phyloP scores from a whole-genome alignment of 768 basidiomycete genomes.

The Rhodocollybia butyracea region DNA sequence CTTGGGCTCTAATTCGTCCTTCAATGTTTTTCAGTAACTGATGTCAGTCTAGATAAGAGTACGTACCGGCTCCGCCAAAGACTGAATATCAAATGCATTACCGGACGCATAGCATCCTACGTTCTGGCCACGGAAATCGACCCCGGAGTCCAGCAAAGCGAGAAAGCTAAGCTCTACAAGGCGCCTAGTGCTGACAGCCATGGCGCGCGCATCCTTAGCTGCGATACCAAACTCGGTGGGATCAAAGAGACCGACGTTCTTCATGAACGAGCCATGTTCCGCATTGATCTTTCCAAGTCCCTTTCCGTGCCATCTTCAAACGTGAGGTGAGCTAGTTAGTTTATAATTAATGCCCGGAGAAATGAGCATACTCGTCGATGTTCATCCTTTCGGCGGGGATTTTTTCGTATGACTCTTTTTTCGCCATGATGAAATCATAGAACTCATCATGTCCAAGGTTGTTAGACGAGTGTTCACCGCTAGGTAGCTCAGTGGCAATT shows the following conservation, averaged over 20 bases:
- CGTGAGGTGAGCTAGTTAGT: not conserved
- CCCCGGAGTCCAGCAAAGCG: constrained; percentile 34
- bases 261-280: constrained; percentile 25
- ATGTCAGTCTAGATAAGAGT: too few species aligned
- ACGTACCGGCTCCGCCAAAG: constrained; percentile 15
- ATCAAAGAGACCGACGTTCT: constrained; percentile 23
- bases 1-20: constrained; percentile 31
- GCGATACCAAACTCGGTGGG: constrained; percentile 27
- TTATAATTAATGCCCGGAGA: too few species aligned
- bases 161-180: constrained; percentile 26
- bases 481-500: constrained; percentile 24
- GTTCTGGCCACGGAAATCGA: constrained; percentile 34
- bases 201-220: constrained; percentile 21
- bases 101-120: constrained; percentile 34
- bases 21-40: too few species aligned
- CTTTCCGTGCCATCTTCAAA: constrained; percentile 14
- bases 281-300: constrained; percentile 15
- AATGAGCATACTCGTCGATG: constrained; percentile 18
- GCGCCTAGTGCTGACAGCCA: constrained; percentile 22
- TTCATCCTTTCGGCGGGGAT: constrained; percentile 24
- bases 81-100: constrained; percentile 15
- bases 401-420: constrained; percentile 20
- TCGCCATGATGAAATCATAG: constrained; percentile 19
- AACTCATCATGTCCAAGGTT: constrained; percentile 21
- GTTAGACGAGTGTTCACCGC: constrained; percentile 11